These are phyloP conservation scores for Pterula multifida DNA, from an alignment of 1,284 basidiomycete species.

Conservation along the genomic window DNA sequence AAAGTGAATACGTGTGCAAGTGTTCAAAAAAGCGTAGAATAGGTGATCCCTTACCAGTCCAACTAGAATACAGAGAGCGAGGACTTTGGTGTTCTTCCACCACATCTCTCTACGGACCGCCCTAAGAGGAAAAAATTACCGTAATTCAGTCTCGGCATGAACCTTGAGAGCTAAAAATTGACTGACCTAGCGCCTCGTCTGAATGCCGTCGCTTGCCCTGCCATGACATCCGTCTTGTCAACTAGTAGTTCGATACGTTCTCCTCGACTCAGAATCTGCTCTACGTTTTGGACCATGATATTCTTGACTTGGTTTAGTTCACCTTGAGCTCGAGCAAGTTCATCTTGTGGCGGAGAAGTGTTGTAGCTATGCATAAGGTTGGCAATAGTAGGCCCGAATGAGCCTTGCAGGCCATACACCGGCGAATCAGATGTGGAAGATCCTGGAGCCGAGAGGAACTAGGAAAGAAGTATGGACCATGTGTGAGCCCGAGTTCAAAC, in stretches of 20 bases:
- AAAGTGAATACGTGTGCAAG: slow-evolving; percentile 6
- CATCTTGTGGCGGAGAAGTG: slow-evolving; percentile 83
- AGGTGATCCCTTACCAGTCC: slow-evolving; percentile 47
- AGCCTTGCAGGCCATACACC: slow-evolving; percentile 55
- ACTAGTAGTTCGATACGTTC: slow-evolving; percentile 94
- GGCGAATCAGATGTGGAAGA: slow-evolving; percentile 42
- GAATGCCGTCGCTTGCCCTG: slow-evolving; percentile 93
- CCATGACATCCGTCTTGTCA: slow-evolving; percentile 95
- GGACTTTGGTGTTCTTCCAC: slow-evolving; percentile 85
- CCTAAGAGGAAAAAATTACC: neutral
- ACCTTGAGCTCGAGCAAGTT: slow-evolving; percentile 79
- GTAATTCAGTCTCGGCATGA: neutral
- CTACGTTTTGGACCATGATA: slow-evolving; percentile 96
- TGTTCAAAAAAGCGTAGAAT: slow-evolving; percentile 4
- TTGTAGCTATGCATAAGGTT: slow-evolving; percentile 81
- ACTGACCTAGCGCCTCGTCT: slow-evolving; percentile 75
- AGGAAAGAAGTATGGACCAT: slow-evolving; percentile 10
- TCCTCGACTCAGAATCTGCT: slow-evolving; percentile 87
- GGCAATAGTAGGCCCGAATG: slow-evolving; percentile 54
- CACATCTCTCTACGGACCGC: slow-evolving; percentile 84
- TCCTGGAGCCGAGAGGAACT: slow-evolving; percentile 56
- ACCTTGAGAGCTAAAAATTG: neutral
- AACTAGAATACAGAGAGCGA: slow-evolving; percentile 63
- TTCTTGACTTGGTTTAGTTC: slow-evolving; percentile 93
- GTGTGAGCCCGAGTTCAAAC: slow-evolving; percentile 6